phyloP scores from a whole-genome alignment of 495 filamentous ascomycete genomes.

The Trypethelium eluteriae region DNA sequence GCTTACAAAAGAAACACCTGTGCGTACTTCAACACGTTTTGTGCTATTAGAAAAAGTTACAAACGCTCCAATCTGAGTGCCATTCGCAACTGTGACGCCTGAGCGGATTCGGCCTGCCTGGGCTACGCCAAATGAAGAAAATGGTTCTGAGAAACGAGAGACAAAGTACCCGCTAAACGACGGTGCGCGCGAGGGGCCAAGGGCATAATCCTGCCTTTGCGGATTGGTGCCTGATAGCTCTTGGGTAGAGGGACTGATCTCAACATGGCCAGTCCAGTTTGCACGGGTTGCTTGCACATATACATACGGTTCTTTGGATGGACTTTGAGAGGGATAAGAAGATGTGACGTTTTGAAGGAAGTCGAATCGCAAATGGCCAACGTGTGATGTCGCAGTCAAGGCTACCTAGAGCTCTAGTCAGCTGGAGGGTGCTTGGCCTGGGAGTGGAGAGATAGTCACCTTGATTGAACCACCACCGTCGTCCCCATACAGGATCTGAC shows the following conservation, averaged over 20 bases:
- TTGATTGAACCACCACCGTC: background rate
- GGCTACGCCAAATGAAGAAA: conserved; percentile 16
- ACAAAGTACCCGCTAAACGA: conserved; percentile 22
- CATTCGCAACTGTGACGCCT: background rate
- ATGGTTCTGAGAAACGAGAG: conserved; percentile 23
- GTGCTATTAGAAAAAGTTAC: conserved; percentile 12
- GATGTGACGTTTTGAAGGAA: conserved; percentile 1
- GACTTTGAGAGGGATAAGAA: background rate
- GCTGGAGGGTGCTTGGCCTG: background rate
- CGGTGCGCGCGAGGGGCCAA: conserved; percentile 21
- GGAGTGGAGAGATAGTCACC: background rate
- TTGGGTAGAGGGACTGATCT: conserved; percentile 14
- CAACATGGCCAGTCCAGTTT: conserved; percentile 24
- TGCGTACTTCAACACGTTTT: conserved; percentile 18
- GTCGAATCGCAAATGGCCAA: conserved; percentile 18
- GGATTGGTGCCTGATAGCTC: conserved; percentile 22
- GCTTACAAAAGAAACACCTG: conserved; percentile 23
- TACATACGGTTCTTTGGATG: conserved; percentile 12
- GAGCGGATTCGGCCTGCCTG: conserved; percentile 10
- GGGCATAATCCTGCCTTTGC: conserved; percentile 22
- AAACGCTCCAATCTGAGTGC: conserved; percentile 21
- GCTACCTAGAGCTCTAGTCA: conserved; percentile 14
- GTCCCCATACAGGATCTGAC: background rate
- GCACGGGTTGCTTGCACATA: conserved; percentile 20
- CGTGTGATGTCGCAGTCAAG: conserved; percentile 23